Conservation (phyloP, 2,329 filamentous ascomycete species). For the Trichophyton verrucosum region DNA sequence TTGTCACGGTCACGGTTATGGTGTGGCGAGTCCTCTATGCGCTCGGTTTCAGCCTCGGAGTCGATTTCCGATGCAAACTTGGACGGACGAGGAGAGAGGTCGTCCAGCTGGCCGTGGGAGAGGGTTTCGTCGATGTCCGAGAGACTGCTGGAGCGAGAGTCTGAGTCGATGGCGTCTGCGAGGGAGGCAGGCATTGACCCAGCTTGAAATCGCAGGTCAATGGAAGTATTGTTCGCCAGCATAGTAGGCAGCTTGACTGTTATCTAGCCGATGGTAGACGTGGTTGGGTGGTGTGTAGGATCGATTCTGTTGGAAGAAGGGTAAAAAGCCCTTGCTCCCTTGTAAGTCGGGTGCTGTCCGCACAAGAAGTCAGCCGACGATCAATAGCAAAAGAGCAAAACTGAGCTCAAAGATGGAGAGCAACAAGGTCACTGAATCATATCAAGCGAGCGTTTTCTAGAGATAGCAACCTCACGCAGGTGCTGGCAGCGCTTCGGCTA, state of each 20-base stretch:
- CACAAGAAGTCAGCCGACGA: neutral
- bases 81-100: conserved; percentile 38
- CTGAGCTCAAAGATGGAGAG: neutral
- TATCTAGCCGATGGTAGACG: neutral
- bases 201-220: neutral
- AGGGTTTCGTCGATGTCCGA: conserved; percentile 80
- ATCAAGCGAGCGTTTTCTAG: neutral
- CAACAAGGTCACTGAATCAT: neutral
- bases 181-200: conserved; percentile 1
- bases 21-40: conserved; percentile 76
- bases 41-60: conserved; percentile 87
- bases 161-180: conserved; percentile 41
- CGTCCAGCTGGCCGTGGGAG: conserved; percentile 50
- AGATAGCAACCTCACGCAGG: neutral
- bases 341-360: neutral
- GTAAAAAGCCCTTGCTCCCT: neutral
- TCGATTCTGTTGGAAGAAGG: neutral
- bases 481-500: neutral
- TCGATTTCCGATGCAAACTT: conserved; percentile 51
- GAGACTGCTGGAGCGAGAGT: conserved; percentile 74
- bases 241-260: neutral
- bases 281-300: neutral
- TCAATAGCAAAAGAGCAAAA: neutral
- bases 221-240: neutral
- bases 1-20: conserved; percentile 45